Evolutionary conservation across 257 asterid species (phyloP), one percentile per base, ranked within the genome.

Genomic region (Coffea eugenioides): DNA sequence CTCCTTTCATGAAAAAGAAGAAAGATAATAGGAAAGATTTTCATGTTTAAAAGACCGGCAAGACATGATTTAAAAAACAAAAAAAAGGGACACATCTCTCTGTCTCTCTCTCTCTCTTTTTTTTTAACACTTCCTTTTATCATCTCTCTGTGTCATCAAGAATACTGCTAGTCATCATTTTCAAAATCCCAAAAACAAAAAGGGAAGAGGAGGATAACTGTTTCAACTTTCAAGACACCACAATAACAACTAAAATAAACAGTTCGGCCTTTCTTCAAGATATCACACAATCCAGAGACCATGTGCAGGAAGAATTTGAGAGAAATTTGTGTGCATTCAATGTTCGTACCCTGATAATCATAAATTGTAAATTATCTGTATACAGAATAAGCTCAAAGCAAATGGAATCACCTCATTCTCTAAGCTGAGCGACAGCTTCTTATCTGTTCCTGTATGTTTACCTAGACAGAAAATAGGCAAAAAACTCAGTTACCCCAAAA

Each of bases 391-490:
- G 52, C 34, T 14, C 43, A 65, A 6, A 48, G 65, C 77, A 85
- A 87, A 25, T 39, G 43, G 73, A 81, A 67, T 83, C 77, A 88
- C 99, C 97, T 94, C 97, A 80, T 89, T 91, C 85, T 96, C 99
- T 91, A 96, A 81, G 80, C 99, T 92, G 66, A 96, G 86, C 10
- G 99, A 96, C 61, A 96, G 95, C 88, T 87, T 92, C 92, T 94
- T 94, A 87, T 96, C 98, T 3, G 92, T 82, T 87, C 92, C 96
- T 0, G 97, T 83, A 83, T 96, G 97, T 83, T 96, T 96, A 91
- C 99, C 99, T 96, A 56, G 54, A 75, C 81, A 68, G 56, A 51
- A 73, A 79, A 82, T n/a, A 73, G 45, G 41, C 8, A 76, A 82
- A 66, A 72, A 65, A 31, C 51, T 49, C 43, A 73, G 14, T 75